Base-by-base conservation (phyloP, 2,329 filamentous ascomycete genomes). In the Fusarium foetens region DNA sequence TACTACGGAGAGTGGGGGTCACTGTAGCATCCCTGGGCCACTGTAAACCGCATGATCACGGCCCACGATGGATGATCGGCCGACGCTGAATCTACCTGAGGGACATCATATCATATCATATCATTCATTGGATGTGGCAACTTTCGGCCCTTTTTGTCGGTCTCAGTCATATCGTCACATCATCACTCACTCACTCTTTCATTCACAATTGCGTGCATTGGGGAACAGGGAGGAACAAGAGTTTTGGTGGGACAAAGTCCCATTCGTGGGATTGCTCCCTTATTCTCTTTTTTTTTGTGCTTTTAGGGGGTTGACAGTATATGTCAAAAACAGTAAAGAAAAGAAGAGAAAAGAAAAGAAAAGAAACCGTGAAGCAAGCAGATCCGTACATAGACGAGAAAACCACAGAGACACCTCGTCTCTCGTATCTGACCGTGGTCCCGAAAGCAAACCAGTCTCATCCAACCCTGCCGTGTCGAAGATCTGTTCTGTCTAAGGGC, bases 101-200 rank as follows among this genome's bases (percentile, higher is more conserved):
- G 29, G 11, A 27, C 45, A 60, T 66, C 21, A 23, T 31, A 33
- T 66, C 59, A 52, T 49, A 43, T 65, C 46, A 52, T 59, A 17
- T 45, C 25, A 51, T 10, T 51, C 23, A 53, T n/a, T n/a, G 21
- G 19, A 53, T 13, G 49, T 53, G 49, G 54, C 43, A 66, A 49
- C 58, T 59, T 68, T 71, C 63, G 68, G 68, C 58, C 63, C 68
- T 71, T 71, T 68, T 64, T 53, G 21, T 23, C 52, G 2, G 13
- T 33, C 48, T 53, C n/a, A 23, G 31, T 53, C 23, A 42, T 21
- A 55, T 70, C 59, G 31, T 66, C 67, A 52, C 19, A 59, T 67
- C 49, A 49, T 64, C 51, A 14, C 11, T 36, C 45, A 27, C n/a
- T 55, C 36, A 67, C 19, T 54, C 63, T 27, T 6, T 46, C 38